Percentiles rank a stretch among this genome's conserved stretches.
phyloP scores from a whole-genome alignment of 768 basidiomycete genomes.

The Amanita rubescens region DNA sequence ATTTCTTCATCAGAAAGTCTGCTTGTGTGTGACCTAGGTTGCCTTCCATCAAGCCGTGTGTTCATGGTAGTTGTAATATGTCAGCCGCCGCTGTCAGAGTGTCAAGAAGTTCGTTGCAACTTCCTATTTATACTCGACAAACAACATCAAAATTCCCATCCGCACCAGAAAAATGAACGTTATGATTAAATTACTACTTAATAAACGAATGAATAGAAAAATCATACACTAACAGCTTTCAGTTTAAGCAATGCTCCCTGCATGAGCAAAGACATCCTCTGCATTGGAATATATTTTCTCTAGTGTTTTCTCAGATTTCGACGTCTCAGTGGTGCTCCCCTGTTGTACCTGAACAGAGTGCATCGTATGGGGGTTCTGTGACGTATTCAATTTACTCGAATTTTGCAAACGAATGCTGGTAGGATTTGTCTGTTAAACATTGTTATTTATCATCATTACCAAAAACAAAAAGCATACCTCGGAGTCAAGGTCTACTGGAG shows the following conservation, averaged over 20 bases:
- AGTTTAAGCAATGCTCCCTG: not conserved
- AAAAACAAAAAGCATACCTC: not conserved
- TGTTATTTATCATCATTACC: not conserved
- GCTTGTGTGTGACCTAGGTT: not conserved
- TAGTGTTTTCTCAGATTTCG: slow-evolving; percentile 5
- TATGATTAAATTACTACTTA: too few species aligned
- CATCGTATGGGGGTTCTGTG: not conserved
- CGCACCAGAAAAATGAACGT: too few species aligned
- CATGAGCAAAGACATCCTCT: slow-evolving; percentile 9
- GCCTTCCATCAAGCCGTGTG: not conserved
- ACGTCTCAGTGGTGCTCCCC: slow-evolving; percentile 1
- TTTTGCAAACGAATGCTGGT: slow-evolving; percentile 22
- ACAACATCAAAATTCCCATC: not conserved
- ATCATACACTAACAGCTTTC: not conserved
- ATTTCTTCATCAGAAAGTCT: not conserved
- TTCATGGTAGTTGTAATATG: not conserved
- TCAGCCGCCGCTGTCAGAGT: not conserved
- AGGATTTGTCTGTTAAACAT: not conserved
- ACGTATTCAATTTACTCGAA: slow-evolving; percentile 14
- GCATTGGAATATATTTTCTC: slow-evolving; percentile 17
- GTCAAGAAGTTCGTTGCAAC: not conserved
- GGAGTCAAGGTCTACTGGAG: slow-evolving; percentile 5
- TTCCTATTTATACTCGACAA: not conserved
- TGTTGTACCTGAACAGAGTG: slow-evolving; percentile 25
- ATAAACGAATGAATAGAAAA: too few species aligned